Percentiles rank a stretch among this genome's conserved stretches.
Conservation (phyloP, 2,329 filamentous ascomycete species). For the Colletotrichum sp. region DNA sequence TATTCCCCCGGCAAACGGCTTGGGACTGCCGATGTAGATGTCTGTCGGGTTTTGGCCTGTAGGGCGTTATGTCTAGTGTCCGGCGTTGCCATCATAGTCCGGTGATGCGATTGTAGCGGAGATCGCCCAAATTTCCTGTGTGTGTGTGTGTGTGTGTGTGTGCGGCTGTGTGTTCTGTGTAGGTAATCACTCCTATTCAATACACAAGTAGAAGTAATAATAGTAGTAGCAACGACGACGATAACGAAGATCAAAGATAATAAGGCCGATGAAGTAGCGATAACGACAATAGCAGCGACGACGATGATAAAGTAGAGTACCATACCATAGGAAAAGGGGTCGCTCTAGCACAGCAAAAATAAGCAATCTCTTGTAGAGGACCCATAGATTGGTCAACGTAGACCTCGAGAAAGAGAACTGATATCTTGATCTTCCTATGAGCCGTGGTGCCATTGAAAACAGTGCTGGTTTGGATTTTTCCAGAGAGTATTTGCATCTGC, state of each 20-base stretch:
- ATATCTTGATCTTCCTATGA: neutral
- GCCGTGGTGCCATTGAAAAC: neutral
- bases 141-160: too few species aligned
- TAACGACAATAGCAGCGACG: too few species aligned
- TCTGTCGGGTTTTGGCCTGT: neutral
- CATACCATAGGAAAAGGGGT: too few species aligned
- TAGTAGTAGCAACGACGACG: too few species aligned
- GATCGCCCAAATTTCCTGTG: too few species aligned
- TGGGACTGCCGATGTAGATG: neutral
- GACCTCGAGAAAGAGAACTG: neutral
- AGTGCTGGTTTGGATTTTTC: neutral
- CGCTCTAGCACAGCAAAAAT: too few species aligned
- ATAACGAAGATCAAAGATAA: too few species aligned
- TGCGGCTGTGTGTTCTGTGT: too few species aligned
- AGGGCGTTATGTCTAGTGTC: neutral
- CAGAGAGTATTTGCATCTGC: neutral
- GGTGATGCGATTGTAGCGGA: neutral
- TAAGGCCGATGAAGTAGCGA: too few species aligned
- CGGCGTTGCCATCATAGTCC: neutral
- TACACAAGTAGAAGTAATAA: too few species aligned
- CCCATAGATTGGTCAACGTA: neutral
- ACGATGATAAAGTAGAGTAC: too few species aligned
- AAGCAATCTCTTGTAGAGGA: neutral
- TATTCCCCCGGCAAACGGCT: neutral
- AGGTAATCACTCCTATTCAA: too few species aligned